These are phyloP conservation scores for Eleusine indica DNA, from an alignment of 176 grass and related monocot species.

Conservation along the genomic window DNA sequence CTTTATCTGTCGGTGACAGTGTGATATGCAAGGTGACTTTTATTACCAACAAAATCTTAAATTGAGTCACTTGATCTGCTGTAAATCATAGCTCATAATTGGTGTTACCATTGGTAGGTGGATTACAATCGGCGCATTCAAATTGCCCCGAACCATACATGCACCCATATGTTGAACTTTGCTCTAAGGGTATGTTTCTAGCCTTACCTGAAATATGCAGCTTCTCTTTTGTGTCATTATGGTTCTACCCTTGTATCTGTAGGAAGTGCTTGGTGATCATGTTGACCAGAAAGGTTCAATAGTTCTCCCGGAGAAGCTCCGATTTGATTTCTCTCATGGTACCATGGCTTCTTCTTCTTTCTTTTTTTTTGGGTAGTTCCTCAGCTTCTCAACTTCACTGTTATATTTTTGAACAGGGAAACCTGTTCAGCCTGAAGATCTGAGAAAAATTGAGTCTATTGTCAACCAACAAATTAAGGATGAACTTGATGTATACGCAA, in stretches of 20 bases:
- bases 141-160: constrained; percentile 97
- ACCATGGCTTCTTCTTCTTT: constrained; percentile 23
- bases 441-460: constrained; percentile 93
- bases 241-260: constrained; percentile 19
- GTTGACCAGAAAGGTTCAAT: constrained; percentile 99
- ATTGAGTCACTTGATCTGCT: background rate
- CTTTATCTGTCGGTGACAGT: constrained; percentile 69
- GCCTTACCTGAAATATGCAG: constrained; percentile 17
- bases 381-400: background rate
- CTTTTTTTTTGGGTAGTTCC: background rate
- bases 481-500: constrained; percentile 73
- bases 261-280: constrained; percentile 99
- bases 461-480: constrained; percentile 95
- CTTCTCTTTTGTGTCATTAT: background rate
- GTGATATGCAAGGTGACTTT: constrained; percentile 75
- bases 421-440: constrained; percentile 83
- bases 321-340: constrained; percentile 99
- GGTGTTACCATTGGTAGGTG: constrained; percentile 60
- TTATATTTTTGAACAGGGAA: constrained; percentile 70
- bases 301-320: constrained; percentile 93
- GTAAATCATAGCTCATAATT: constrained; percentile 27
- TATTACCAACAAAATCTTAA: constrained; percentile 10
- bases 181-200: constrained; percentile 73
- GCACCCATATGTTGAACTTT: constrained; percentile 99
- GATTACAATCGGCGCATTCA: constrained; percentile 71